phyloP scores from a whole-genome alignment of 208 protist species.

The Acanthamoeba rhysodes region DNA sequence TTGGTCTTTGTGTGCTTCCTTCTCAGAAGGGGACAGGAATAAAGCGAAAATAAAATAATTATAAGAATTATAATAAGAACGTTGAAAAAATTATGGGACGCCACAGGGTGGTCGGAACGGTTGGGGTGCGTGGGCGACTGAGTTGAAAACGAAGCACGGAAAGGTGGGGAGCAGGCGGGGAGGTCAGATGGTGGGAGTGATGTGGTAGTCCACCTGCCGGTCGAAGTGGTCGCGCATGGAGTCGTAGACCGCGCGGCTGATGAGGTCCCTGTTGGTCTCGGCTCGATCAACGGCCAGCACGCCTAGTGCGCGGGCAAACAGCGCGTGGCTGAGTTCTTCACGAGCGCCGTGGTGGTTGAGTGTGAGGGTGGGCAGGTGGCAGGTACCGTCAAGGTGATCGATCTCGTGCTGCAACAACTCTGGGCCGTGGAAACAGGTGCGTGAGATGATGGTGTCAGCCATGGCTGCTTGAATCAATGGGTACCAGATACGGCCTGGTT shows the following conservation, averaged over 20 bases:
- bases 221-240: constrained; percentile 10
- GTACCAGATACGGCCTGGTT: constrained; percentile 58
- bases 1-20: too few species aligned
- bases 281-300: constrained; percentile 36
- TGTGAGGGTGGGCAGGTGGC: background rate
- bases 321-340: background rate
- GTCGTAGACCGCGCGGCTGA: constrained; percentile 35
- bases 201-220: constrained; percentile 24
- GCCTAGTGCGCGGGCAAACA: background rate
- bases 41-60: too few species aligned
- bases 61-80: too few species aligned
- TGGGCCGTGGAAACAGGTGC: background rate
- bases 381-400: constrained; percentile 61
- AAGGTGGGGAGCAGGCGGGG: too few species aligned
- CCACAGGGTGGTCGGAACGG: too few species aligned
- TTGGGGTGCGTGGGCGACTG: too few species aligned
- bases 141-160: too few species aligned
- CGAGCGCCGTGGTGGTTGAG: background rate
- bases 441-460: background rate
- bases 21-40: too few species aligned
- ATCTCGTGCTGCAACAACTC: constrained; percentile 62
- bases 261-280: background rate
- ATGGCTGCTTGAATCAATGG: background rate
- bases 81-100: too few species aligned
- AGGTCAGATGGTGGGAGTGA: constrained; percentile 38